These are phyloP conservation scores for Sporothrix variecibatus DNA, from an alignment of 2,329 filamentous ascomycete species.

Conservation along the genomic window DNA sequence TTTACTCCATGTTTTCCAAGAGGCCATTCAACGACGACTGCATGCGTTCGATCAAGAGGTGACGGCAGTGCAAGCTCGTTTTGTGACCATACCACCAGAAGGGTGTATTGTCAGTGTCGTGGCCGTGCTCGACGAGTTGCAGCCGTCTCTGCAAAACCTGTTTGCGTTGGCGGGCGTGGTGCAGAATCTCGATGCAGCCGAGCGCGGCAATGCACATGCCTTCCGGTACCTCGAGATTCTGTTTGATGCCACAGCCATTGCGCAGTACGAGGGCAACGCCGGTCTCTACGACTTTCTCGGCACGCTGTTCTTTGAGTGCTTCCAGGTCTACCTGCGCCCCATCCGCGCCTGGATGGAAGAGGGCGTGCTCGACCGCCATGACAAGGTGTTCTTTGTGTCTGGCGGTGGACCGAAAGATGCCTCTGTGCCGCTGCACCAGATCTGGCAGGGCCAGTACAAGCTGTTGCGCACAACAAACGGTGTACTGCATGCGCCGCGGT, in stretches of 20 bases:
- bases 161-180: conserved; percentile 63
- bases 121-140: conserved; percentile 60
- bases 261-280: conserved; percentile 69
- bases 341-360: conserved; percentile 83
- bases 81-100: conserved; percentile 51
- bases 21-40: conserved; percentile 61
- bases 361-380: conserved; percentile 65
- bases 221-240: conserved; percentile 79
- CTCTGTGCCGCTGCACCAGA: conserved; percentile 59
- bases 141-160: conserved; percentile 56
- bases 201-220: conserved; percentile 49
- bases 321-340: conserved; percentile 78
- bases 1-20: conserved; percentile 71
- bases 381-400: conserved; percentile 75
- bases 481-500: conserved; percentile 68
- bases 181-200: conserved; percentile 51
- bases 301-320: conserved; percentile 75
- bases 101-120: conserved; percentile 65
- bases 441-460: conserved; percentile 77
- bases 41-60: conserved; percentile 59
- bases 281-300: conserved; percentile 64
- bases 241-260: conserved; percentile 67
- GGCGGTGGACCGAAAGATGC: conserved; percentile 43
- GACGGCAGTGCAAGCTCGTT: conserved; percentile 60
- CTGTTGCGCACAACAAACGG: conserved; percentile 64